Percentiles rank a stretch among this genome's conserved stretches.
phyloP scores from a whole-genome alignment of 495 filamentous ascomycete species.

The Trichoderma parareesei region DNA sequence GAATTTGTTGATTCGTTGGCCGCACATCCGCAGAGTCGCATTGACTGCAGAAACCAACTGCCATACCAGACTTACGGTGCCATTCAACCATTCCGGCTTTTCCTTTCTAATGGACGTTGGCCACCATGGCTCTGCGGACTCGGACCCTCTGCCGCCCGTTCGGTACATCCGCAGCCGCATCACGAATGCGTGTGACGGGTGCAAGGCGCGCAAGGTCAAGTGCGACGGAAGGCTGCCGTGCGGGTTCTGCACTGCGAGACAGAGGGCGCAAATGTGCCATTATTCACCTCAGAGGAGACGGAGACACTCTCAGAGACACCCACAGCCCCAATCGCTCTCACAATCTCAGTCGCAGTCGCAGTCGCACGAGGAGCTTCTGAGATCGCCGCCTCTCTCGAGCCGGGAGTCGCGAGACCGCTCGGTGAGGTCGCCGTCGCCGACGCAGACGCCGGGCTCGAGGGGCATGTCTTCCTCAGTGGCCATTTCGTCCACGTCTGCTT shows the following conservation, averaged over 20 bases:
- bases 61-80: background rate
- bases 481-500: background rate
- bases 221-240: conserved; percentile 32
- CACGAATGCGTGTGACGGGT: conserved; percentile 37
- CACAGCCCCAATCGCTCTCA: too few species aligned
- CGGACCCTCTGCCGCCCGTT: background rate
- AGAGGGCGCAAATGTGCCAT: conserved; percentile 21
- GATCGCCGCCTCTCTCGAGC: conserved; percentile 2
- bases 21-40: background rate
- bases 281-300: conserved; percentile 21
- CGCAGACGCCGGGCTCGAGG: background rate
- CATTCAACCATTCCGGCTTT: background rate
- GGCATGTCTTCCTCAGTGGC: background rate
- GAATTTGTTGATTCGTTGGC: background rate
- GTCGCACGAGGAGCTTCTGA: conserved; percentile 7
- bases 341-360: too few species aligned
- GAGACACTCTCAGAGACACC: conserved; percentile 10
- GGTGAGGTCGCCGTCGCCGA: conserved; percentile 2
- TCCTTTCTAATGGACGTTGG: conserved; percentile 4
- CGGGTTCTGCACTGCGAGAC: conserved; percentile 24
- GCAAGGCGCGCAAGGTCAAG: conserved; percentile 38
- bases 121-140: background rate
- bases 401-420: conserved; percentile 1
- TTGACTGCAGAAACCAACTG: background rate
- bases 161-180: conserved; percentile 26